Base-by-base conservation (phyloP, 805 yeast species). In the Suhomyces faveliae region DNA sequence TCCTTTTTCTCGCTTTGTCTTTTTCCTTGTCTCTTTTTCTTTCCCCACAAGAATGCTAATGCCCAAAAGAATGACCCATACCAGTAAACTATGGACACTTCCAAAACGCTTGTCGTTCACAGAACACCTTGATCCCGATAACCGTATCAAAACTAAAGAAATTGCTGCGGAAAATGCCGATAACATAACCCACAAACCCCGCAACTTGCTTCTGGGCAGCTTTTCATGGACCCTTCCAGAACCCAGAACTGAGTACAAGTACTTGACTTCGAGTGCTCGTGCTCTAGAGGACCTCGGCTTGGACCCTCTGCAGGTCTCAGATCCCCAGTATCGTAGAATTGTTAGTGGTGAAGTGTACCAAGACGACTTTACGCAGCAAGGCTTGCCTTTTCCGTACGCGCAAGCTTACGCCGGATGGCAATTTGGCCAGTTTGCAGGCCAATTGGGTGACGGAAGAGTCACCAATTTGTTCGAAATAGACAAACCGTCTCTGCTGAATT, bases 371-470 rank as follows among this genome's bases (percentile, higher is more conserved):
- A 48, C 29, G 24, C 49, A 35, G 25, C 49, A 35, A 47, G 63
- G 45, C 2, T 61, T 56, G 42, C 77, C 86, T 0, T 81, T 80
- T 55, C 98, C 99, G 0, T 92, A 87, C 66, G 81, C 97, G 10
- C 91, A 87, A 64, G 88, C 92, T 0, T 92, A 92, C 65, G 96
- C 98, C 1, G 99, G 99, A 0, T 89, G 85, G 76, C 99, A 92
- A 61, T 92, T 94, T 71, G 98, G 99, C 2, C 81, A 80, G 54
- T 92, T 92, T 80, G 97, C 97, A 0, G 98, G 98, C 2, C 99
- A 94, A 64, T 70, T 92, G 51, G 99, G 99, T 5, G 99, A 92
- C 64, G 99, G 99, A 1, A 72, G 99, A 50, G 97, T 89, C 1
- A 78, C 84, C 5, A 89, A 87, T 58, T 68, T 92, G 40, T 91